Conservation (phyloP, 768 basidiomycete genomes). For the Suillus clintonianus region DNA sequence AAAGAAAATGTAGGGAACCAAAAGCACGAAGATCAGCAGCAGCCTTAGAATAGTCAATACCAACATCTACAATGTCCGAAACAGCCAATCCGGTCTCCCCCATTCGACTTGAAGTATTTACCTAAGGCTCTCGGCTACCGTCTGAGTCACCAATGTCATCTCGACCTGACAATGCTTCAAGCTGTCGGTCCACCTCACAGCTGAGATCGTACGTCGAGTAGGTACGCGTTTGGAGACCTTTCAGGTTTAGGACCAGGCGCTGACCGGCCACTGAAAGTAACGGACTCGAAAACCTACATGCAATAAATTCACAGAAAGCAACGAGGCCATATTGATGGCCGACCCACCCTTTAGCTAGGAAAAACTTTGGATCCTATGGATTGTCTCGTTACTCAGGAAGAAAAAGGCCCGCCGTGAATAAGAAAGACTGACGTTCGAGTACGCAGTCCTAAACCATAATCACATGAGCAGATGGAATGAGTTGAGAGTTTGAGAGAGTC, state of each 20-base stretch:
- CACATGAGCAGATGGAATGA: not conserved
- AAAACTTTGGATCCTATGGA: constrained; percentile 2
- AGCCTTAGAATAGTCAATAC: not conserved
- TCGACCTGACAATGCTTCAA: not conserved
- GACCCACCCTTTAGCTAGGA: constrained; percentile 5
- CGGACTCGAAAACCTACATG: constrained; percentile 11
- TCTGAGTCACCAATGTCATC: not conserved
- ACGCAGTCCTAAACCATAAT: not conserved
- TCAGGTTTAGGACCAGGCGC: constrained; percentile 25
- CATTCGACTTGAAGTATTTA: not conserved
- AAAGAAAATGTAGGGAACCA: not conserved
- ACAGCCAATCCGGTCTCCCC: not conserved
- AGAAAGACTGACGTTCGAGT: constrained; percentile 1
- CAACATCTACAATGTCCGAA: not conserved
- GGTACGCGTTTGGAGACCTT: constrained; percentile 2
- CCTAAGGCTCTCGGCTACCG: not conserved
- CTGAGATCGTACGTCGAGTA: constrained; percentile 17
- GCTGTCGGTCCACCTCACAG: constrained; percentile 17
- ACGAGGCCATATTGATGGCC: not conserved
- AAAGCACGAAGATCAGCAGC: not conserved
- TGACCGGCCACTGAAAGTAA: constrained; percentile 21
- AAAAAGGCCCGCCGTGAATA: not conserved
- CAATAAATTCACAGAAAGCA: not conserved
- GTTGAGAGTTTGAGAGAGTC: not conserved
- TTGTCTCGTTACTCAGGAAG: not conserved